These are phyloP conservation scores for Phialemoniopsis sp. DNA, from an alignment of 2,329 filamentous ascomycete species.

Conservation along the genomic window DNA sequence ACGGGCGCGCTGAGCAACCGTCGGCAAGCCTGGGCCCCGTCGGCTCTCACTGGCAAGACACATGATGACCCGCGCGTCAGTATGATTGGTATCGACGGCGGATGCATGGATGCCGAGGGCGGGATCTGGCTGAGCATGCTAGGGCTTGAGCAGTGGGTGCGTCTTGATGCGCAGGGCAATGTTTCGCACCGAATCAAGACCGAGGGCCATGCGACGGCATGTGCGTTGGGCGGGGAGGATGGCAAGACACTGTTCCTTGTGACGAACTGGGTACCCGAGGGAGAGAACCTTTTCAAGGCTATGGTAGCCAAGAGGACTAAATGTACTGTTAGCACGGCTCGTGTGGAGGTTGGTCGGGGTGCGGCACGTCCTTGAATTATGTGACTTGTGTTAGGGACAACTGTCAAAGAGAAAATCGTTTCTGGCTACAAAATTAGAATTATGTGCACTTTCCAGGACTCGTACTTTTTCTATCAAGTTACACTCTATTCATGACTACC, in stretches of 20 bases:
- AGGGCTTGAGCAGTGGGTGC: not conserved
- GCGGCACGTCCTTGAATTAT: not conserved
- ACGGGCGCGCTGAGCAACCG: not conserved
- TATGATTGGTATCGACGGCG: constrained; percentile 2
- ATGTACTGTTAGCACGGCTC: not conserved
- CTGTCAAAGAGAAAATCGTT: too few relatives aligned
- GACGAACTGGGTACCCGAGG: not conserved
- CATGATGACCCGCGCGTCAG: not conserved
- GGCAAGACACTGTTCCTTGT: constrained; percentile 1
- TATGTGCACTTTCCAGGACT: too few relatives aligned
- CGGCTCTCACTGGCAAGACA: not conserved
- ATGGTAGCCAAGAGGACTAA: not conserved
- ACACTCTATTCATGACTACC: too few relatives aligned
- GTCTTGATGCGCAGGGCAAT: not conserved
- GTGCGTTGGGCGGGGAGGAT: constrained; percentile 1
- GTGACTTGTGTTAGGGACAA: too few relatives aligned
- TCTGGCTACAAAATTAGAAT: too few relatives aligned
- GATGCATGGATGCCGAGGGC: constrained; percentile 2
- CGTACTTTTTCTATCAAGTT: too few relatives aligned
- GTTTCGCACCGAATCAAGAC: not conserved
- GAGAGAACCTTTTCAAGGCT: not conserved
- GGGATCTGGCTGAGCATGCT: constrained; percentile 1
- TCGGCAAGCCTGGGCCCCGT: not conserved
- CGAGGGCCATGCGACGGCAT: constrained; percentile 1
- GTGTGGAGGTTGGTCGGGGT: not conserved